Percentiles rank a stretch among this genome's conserved stretches.
These are phyloP conservation scores for Macaranga tanarius DNA, from an alignment of 441 rosid species.

Conservation along the genomic window DNA sequence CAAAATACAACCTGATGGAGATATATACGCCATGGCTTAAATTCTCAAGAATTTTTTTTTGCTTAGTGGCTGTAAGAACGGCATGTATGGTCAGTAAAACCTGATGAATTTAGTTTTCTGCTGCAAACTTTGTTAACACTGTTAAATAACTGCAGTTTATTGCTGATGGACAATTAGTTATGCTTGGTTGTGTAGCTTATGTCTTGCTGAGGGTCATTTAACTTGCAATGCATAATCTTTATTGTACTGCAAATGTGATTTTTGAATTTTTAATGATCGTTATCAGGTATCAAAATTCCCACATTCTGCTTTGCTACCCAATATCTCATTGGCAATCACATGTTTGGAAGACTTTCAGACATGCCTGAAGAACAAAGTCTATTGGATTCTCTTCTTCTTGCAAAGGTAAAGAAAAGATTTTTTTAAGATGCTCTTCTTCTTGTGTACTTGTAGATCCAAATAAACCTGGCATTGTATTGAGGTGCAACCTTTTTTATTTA, in stretches of 20 bases:
- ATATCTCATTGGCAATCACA: conserved; percentile 23
- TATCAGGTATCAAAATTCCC: conserved; percentile 33
- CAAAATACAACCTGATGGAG: neutral
- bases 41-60: neutral
- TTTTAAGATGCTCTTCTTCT: conserved; percentile 7
- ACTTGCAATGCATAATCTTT: neutral
- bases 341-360: conserved; percentile 17
- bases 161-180: conserved; percentile 1
- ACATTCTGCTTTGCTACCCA: conserved; percentile 33
- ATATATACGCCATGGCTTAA: neutral
- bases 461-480: neutral
- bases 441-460: conserved; percentile 24
- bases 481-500: neutral
- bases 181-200: conserved; percentile 2
- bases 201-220: neutral
- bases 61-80: conserved; percentile 1
- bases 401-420: conserved; percentile 28
- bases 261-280: conserved; percentile 14
- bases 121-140: neutral
- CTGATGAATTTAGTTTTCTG: neutral
- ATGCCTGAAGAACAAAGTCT: conserved; percentile 33
- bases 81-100: neutral
- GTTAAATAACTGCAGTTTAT: neutral
- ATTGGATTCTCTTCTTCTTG: conserved; percentile 42
- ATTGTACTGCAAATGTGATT: neutral